A percentile compares a stretch with the other conserved stretches of the same genome.
These are phyloP conservation scores for Fusarium sp. DNA, from an alignment of 2,329 filamentous ascomycete species.

Conservation along the genomic window DNA sequence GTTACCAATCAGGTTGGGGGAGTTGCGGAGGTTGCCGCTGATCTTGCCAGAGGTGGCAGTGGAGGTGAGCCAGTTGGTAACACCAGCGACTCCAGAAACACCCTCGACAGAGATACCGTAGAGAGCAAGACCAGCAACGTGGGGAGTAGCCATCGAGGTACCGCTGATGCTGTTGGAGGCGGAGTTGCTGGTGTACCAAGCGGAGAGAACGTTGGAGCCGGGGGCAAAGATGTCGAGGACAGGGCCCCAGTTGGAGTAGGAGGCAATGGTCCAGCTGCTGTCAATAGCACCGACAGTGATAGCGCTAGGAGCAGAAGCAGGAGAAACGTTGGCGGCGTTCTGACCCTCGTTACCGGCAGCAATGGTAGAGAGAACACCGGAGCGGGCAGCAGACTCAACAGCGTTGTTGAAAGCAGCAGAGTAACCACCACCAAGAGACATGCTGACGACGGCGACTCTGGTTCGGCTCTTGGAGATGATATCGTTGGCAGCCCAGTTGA, in stretches of 20 bases:
- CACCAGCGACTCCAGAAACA: constrained; percentile 48
- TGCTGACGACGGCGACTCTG: constrained; percentile 60
- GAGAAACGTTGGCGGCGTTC: constrained; percentile 45
- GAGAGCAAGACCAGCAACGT: constrained; percentile 67
- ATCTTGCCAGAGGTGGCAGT: constrained; percentile 57
- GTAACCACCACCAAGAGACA: constrained; percentile 64
- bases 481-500: constrained; percentile 59
- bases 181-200: constrained; percentile 60
- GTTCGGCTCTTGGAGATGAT: constrained; percentile 55
- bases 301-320: constrained; percentile 49
- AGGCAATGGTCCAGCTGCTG: constrained; percentile 53
- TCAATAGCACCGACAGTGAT: constrained; percentile 54
- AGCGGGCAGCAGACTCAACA: constrained; percentile 57
- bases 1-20: constrained; percentile 62
- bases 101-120: constrained; percentile 61
- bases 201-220: constrained; percentile 58
- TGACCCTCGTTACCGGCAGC: constrained; percentile 65
- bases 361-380: constrained; percentile 64
- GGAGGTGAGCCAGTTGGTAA: constrained; percentile 57
- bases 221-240: constrained; percentile 64
- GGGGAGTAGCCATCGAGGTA: constrained; percentile 74
- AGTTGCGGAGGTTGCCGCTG: constrained; percentile 53
- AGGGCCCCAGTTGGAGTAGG: constrained; percentile 64
- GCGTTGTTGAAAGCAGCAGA: constrained; percentile 63
- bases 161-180: constrained; percentile 64